These are phyloP conservation scores for Trichomonascaceae sp. DNA, from an alignment of 1,139 yeast genomes.

Conservation along the genomic window DNA sequence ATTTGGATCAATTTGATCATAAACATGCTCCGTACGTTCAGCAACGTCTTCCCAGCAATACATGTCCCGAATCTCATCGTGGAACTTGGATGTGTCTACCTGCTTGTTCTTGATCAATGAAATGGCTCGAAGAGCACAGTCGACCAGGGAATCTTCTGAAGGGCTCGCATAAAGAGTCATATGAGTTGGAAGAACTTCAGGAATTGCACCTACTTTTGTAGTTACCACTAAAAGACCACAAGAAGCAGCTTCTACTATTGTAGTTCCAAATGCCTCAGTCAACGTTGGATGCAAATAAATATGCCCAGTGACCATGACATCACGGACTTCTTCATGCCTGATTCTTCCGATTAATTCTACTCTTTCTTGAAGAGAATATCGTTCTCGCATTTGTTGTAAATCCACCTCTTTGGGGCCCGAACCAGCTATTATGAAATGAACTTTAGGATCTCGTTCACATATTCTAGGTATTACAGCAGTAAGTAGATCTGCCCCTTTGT, in stretches of 20 bases:
- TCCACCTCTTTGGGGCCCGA: slow-evolving; percentile 95
- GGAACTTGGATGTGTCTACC: slow-evolving; percentile 72
- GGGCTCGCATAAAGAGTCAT: slow-evolving; percentile 94
- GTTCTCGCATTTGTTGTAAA: slow-evolving; percentile 91
- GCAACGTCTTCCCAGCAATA: slow-evolving; percentile 95
- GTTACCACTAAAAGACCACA: slow-evolving; percentile 93
- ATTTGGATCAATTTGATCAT: slow-evolving; percentile 45
- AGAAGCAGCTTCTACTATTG: slow-evolving; percentile 93
- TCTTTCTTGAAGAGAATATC: slow-evolving; percentile 76
- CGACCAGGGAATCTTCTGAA: slow-evolving; percentile 70
- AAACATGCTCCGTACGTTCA: slow-evolving; percentile 73
- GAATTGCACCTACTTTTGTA: slow-evolving; percentile 95
- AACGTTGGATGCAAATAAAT: slow-evolving; percentile 89
- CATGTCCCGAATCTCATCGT: slow-evolving; percentile 70
- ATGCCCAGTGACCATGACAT: slow-evolving; percentile 90
- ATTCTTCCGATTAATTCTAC: slow-evolving; percentile 83
- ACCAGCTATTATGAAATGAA: slow-evolving; percentile 84
- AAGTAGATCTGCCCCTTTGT: slow-evolving; percentile 89
- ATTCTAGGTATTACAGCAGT: slow-evolving; percentile 83
- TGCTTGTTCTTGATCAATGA: slow-evolving; percentile 47
- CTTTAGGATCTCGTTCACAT: slow-evolving; percentile 57
- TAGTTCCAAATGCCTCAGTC: slow-evolving; percentile 98
- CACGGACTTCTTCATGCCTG: slow-evolving; percentile 86
- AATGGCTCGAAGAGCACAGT: slow-evolving; percentile 63
- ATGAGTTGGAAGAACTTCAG: slow-evolving; percentile 87